Evolutionary conservation across 2,329 filamentous ascomycete species (phyloP).

Genomic region (Trichoderma simmonsii): DNA sequence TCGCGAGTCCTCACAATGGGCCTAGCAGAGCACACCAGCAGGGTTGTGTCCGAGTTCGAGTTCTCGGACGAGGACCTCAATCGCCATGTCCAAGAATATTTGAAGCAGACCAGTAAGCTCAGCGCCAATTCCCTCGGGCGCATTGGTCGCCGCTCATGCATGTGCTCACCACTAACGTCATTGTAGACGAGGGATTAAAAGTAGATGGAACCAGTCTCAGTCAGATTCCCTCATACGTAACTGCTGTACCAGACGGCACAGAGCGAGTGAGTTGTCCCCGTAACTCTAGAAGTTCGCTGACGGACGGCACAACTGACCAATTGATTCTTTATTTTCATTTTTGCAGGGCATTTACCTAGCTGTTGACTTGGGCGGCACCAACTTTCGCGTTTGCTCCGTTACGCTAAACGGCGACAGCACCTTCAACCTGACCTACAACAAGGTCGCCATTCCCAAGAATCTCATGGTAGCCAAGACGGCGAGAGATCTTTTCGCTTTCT

Average conservation of each 20-base stretch:
- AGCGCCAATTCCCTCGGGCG: neutral
- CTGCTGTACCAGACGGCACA: slow-evolving; percentile 90
- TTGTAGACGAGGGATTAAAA: slow-evolving; percentile 72
- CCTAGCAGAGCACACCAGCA: slow-evolving; percentile 68
- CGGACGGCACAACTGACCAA: neutral
- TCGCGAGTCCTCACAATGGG: slow-evolving; percentile 59
- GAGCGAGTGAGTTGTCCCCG: slow-evolving; percentile 67
- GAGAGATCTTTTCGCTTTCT: slow-evolving; percentile 83
- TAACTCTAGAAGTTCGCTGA: neutral
- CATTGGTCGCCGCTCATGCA: neutral
- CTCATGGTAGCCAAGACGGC: slow-evolving; percentile 88
- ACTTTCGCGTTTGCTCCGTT: slow-evolving; percentile 96
- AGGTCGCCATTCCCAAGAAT: slow-evolving; percentile 83
- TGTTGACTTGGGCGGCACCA: slow-evolving; percentile 96
- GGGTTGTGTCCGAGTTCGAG: slow-evolving; percentile 81
- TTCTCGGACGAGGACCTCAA: slow-evolving; percentile 76
- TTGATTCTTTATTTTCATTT: neutral
- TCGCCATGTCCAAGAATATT: slow-evolving; percentile 78
- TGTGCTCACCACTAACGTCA: slow-evolving; percentile 19
- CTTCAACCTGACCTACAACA: slow-evolving; percentile 89
- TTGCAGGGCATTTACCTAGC: slow-evolving; percentile 88
- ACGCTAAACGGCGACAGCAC: slow-evolving; percentile 90
- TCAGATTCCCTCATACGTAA: slow-evolving; percentile 97
- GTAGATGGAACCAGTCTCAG: slow-evolving; percentile 78
- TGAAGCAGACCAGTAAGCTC: slow-evolving; percentile 71